phyloP scores from a whole-genome alignment of 1,139 yeast species.

The Zygosaccharomyces pseudobailii region DNA sequence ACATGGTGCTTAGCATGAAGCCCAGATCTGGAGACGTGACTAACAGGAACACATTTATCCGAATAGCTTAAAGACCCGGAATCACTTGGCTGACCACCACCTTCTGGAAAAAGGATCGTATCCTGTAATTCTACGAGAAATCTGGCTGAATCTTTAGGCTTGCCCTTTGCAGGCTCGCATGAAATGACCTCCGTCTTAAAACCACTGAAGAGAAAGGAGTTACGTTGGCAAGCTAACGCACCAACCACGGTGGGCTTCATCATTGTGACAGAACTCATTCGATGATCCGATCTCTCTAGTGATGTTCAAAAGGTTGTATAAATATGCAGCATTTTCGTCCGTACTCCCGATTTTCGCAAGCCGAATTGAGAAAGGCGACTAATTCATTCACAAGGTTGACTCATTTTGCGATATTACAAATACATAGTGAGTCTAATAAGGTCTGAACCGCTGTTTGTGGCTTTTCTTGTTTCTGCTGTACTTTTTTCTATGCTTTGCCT shows the following conservation, averaged over 20 bases:
- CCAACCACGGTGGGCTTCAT: slow-evolving; percentile 46
- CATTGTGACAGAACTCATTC: neutral
- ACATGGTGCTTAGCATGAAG: slow-evolving; percentile 67
- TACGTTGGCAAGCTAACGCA: slow-evolving; percentile 73
- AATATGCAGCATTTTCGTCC: neutral
- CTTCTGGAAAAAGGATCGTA: slow-evolving; percentile 81
- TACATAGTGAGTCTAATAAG: slow-evolving; percentile 3
- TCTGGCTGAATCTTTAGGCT: slow-evolving; percentile 26
- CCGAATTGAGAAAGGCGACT: neutral
- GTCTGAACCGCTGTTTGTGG: slow-evolving; percentile 7
- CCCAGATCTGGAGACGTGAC: slow-evolving; percentile 58
- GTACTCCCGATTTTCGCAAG: neutral
- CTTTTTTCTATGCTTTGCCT: slow-evolving; percentile 3
- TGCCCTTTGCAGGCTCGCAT: slow-evolving; percentile 45
- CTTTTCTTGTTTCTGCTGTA: slow-evolving; percentile 2
- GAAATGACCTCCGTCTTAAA: slow-evolving; percentile 61
- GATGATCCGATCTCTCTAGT: neutral
- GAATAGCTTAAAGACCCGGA: slow-evolving; percentile 21
- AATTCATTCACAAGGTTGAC: neutral
- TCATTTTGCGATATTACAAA: neutral
- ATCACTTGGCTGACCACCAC: slow-evolving; percentile 89
- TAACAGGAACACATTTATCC: slow-evolving; percentile 41
- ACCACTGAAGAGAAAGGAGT: slow-evolving; percentile 56
- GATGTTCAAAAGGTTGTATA: neutral
- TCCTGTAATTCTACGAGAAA: slow-evolving; percentile 70